Evolutionary conservation across 2,329 filamentous ascomycete species (phyloP).

Genomic region (Colletotrichum sidae): DNA sequence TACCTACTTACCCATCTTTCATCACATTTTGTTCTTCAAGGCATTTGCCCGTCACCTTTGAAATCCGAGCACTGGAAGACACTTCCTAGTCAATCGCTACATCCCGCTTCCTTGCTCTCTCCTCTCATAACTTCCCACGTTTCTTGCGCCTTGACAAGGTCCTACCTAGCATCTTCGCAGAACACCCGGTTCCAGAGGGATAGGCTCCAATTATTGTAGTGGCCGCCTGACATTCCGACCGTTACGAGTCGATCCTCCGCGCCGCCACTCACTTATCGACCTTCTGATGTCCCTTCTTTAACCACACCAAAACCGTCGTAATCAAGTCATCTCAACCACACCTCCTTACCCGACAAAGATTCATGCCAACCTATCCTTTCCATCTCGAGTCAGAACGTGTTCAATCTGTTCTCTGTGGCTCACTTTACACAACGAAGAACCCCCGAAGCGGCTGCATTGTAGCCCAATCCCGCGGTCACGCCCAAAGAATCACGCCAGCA

Average conservation of each 20-base stretch:
- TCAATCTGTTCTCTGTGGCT: conserved; percentile 7
- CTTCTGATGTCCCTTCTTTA: conserved; percentile 10
- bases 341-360: neutral
- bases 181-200: conserved; percentile 23
- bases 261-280: conserved; percentile 25
- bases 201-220: conserved; percentile 19
- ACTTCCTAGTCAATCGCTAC: conserved; percentile 16
- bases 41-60: no score
- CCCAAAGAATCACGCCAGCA: conserved; percentile 26
- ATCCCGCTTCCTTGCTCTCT: conserved; percentile 3
- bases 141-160: conserved; percentile 29
- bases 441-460: conserved; percentile 22
- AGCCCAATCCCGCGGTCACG: conserved; percentile 20
- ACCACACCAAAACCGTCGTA: conserved; percentile 8
- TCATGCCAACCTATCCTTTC: conserved; percentile 11
- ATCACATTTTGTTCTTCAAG: neutral
- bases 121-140: conserved; percentile 1
- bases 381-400: neutral
- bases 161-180: conserved; percentile 29
- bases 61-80: conserved; percentile 1
- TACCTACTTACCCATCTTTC: neutral
- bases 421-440: conserved; percentile 12
- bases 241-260: conserved; percentile 29
- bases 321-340: neutral
- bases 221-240: conserved; percentile 22